These are phyloP conservation scores for Hygrophorus pudorinus DNA, from an alignment of 768 basidiomycete species.

Conservation along the genomic window DNA sequence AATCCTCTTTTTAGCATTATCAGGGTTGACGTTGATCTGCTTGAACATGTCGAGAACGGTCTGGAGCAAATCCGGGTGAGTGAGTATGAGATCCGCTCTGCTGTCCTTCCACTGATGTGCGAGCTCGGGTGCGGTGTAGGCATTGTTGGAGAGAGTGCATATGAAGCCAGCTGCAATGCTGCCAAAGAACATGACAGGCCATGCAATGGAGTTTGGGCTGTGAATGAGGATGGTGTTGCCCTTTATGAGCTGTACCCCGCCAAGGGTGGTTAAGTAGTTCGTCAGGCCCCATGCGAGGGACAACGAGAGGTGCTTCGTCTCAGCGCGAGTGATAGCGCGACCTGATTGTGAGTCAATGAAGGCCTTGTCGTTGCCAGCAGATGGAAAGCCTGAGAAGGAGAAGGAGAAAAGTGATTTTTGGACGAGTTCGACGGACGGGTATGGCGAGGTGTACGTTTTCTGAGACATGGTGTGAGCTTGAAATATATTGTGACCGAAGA, in stretches of 20 bases:
- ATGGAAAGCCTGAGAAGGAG: conserved; percentile 31
- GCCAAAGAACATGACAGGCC: conserved; percentile 41
- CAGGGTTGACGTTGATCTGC: conserved; percentile 32
- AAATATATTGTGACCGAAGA: too few species aligned
- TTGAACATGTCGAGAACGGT: conserved; percentile 48
- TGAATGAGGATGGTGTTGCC: conserved; percentile 58
- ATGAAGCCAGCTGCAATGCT: conserved; percentile 57
- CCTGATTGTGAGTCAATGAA: conserved; percentile 48
- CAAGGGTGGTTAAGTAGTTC: conserved; percentile 40
- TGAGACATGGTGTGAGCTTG: too few species aligned
- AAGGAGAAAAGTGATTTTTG: conserved; percentile 40
- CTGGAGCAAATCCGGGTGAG: conserved; percentile 48
- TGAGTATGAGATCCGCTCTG: conserved; percentile 50
- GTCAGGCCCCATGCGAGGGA: conserved; percentile 36
- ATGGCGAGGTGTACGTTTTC: conserved; percentile 40
- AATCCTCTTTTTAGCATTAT: conserved; percentile 42
- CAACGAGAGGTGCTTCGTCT: conserved; percentile 29
- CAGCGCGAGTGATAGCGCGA: conserved; percentile 32
- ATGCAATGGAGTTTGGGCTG: conserved; percentile 54
- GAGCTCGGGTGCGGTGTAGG: conserved; percentile 61
- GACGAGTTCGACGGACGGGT: conserved; percentile 27
- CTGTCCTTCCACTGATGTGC: conserved; percentile 64
- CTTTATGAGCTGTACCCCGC: conserved; percentile 20
- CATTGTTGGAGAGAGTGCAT: conserved; percentile 65
- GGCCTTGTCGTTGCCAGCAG: conserved; percentile 26